These are phyloP conservation scores for Lactarius vividus DNA, from an alignment of 768 basidiomycete genomes.

Conservation along the genomic window DNA sequence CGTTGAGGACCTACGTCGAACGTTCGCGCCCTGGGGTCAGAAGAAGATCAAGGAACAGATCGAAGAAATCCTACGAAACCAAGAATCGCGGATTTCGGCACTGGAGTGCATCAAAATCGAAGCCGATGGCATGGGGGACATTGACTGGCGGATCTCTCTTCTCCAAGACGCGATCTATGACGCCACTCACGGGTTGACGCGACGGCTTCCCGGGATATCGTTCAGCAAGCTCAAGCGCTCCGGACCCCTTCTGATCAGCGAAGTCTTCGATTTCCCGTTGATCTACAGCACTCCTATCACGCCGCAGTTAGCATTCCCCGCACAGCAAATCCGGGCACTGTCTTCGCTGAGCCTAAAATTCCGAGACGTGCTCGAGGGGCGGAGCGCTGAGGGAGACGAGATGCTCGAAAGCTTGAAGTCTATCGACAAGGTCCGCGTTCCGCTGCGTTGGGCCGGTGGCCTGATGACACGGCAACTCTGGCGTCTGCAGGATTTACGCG, in stretches of 20 bases:
- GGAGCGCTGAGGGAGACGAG: neutral
- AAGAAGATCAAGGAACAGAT: too few relatives aligned
- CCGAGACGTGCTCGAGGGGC: neutral
- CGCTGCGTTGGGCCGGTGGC: neutral
- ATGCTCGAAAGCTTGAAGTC: neutral
- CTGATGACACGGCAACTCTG: slow-evolving; percentile 1
- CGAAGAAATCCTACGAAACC: too few relatives aligned
- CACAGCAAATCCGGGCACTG: neutral
- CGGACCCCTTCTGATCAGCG: neutral
- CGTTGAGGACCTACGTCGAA: too few relatives aligned
- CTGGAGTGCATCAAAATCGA: neutral
- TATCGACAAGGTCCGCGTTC: neutral
- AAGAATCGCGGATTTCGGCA: too few relatives aligned
- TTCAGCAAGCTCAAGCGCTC: neutral
- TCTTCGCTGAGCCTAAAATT: neutral
- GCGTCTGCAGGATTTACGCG: too few relatives aligned
- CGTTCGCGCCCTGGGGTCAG: too few relatives aligned
- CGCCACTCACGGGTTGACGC: slow-evolving; percentile 1
- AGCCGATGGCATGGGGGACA: neutral
- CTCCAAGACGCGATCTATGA: slow-evolving; percentile 3
- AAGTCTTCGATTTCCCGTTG: neutral
- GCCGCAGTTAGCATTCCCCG: neutral
- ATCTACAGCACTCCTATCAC: neutral
- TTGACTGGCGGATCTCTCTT: slow-evolving; percentile 8
- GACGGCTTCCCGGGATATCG: slow-evolving; percentile 9